A percentile compares a stretch with the other conserved stretches of the same genome.
These are phyloP conservation scores for Dendrobium officinale DNA, from an alignment of 106 monocot species.

Conservation along the genomic window DNA sequence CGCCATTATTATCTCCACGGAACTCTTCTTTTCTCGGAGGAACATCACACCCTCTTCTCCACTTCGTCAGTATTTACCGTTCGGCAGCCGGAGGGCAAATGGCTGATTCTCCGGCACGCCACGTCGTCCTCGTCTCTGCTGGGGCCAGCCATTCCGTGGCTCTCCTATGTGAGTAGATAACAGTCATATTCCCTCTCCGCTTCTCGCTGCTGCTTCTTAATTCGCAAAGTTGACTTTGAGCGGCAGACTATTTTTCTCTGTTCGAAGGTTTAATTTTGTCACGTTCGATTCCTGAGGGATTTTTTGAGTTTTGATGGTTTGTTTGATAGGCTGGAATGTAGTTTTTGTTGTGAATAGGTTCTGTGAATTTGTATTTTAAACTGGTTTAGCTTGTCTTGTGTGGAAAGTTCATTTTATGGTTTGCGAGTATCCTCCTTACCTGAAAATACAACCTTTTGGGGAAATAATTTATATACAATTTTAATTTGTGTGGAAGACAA, in stretches of 20 bases:
- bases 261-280: background rate
- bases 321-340: background rate
- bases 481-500: background rate
- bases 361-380: background rate
- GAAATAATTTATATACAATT: background rate
- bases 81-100: slow-evolving; percentile 1
- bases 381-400: background rate
- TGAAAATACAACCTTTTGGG: background rate
- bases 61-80: background rate
- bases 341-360: background rate
- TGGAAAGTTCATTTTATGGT: background rate
- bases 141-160: slow-evolving; percentile 91
- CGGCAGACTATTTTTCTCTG: background rate
- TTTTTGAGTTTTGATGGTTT: background rate
- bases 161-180: slow-evolving; percentile 54
- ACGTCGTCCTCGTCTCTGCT: slow-evolving; percentile 74
- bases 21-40: background rate
- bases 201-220: background rate
- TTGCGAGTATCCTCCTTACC: background rate
- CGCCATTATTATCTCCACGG: slow-evolving; percentile 3
- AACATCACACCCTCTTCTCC: background rate
- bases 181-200: background rate
- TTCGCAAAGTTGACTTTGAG: background rate
- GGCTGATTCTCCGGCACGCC: slow-evolving; percentile 23
- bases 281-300: background rate